Conservation (phyloP, 1,284 basidiomycete genomes). For the Porodaedalea pini region DNA sequence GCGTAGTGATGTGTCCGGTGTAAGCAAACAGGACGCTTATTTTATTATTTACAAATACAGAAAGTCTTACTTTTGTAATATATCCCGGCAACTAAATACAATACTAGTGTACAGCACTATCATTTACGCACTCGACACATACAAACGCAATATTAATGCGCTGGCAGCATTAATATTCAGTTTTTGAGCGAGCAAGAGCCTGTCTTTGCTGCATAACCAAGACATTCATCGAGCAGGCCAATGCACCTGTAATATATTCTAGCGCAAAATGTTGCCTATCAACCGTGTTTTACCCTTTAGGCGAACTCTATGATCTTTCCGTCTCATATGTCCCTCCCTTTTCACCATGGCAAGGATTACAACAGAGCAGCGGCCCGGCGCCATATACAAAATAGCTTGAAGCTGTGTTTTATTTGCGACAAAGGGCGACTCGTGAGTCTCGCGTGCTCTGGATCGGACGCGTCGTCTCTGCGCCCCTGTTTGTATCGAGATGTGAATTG, state of each 20-base stretch:
- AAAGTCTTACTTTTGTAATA: neutral
- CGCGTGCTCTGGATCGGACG: constrained; percentile 4
- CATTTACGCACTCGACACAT: no score
- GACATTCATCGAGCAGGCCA: neutral
- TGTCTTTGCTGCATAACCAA: neutral
- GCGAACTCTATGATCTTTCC: neutral
- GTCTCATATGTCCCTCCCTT: neutral
- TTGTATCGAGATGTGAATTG: neutral
- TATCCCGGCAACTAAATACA: no score
- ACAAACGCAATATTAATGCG: no score
- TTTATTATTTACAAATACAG: neutral
- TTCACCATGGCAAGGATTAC: neutral
- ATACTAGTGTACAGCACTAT: no score
- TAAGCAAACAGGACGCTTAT: neutral
- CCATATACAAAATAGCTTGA: neutral
- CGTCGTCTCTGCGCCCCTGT: neutral
- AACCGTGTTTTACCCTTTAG: neutral
- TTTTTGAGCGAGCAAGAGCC: no score
- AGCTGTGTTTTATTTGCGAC: neutral
- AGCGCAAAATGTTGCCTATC: no score
- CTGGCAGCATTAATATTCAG: no score
- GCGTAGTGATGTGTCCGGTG: neutral
- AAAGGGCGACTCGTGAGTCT: neutral
- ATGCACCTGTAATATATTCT: no score
- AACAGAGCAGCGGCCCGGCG: neutral